These are phyloP conservation scores for Trametes punicea DNA, from an alignment of 768 basidiomycete genomes.

Conservation along the genomic window DNA sequence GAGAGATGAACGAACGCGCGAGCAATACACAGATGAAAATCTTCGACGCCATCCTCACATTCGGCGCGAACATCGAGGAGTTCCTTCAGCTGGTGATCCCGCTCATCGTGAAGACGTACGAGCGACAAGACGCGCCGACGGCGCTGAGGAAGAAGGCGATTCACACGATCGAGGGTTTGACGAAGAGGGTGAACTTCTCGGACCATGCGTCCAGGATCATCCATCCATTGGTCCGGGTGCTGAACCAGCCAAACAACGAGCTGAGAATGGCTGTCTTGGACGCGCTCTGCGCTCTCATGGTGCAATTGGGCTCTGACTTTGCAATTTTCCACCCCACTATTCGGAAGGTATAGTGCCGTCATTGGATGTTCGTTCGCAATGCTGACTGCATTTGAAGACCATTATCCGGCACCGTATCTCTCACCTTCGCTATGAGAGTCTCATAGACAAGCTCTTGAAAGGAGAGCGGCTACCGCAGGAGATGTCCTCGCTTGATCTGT, in stretches of 20 bases:
- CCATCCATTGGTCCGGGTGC: slow-evolving; percentile 87
- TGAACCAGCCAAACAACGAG: slow-evolving; percentile 73
- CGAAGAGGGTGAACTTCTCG: slow-evolving; percentile 91
- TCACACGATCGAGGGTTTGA: slow-evolving; percentile 86
- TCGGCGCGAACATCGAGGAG: slow-evolving; percentile 95
- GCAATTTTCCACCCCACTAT: slow-evolving; percentile 98
- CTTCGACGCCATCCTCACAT: slow-evolving; percentile 91
- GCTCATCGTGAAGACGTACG: slow-evolving; percentile 88
- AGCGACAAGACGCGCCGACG: slow-evolving; percentile 70
- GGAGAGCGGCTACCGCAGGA: slow-evolving; percentile 93
- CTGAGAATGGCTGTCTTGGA: slow-evolving; percentile 87
- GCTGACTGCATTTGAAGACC: slow-evolving; percentile 44
- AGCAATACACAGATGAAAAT: slow-evolving; percentile 82
- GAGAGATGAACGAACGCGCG: slow-evolving; percentile 78
- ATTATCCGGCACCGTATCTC: slow-evolving; percentile 71
- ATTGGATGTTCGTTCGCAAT: not conserved
- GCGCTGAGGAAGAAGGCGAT: slow-evolving; percentile 84
- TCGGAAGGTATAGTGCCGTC: slow-evolving; percentile 63
- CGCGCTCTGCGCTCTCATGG: slow-evolving; percentile 84
- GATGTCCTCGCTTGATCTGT: slow-evolving; percentile 11
- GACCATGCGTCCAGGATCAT: slow-evolving; percentile 97
- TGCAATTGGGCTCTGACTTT: slow-evolving; percentile 94
- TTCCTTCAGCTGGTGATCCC: slow-evolving; percentile 97
- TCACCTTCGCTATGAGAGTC: slow-evolving; percentile 82
- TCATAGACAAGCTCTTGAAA: slow-evolving; percentile 85